These are phyloP conservation scores for Sclerotinia minor DNA, from an alignment of 2,329 filamentous ascomycete species.

Conservation along the genomic window DNA sequence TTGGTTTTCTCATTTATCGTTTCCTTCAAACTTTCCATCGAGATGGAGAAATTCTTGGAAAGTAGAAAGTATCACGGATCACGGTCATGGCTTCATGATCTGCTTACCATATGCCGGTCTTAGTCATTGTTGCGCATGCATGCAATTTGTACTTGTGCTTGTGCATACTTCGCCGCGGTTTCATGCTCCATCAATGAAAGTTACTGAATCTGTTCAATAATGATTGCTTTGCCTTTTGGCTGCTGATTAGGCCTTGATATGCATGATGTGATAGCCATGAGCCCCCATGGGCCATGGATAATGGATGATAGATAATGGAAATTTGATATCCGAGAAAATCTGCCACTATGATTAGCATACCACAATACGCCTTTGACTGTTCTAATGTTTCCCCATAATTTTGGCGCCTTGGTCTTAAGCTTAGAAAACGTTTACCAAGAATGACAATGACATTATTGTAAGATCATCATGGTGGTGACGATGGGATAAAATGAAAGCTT, in stretches of 20 bases:
- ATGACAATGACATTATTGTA: conserved; percentile 1
- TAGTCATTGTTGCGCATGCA: conserved; percentile 19
- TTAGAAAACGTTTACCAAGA: conserved; percentile 20
- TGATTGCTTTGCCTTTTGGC: conserved; percentile 18
- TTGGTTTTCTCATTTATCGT: conserved; percentile 29
- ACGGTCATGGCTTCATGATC: conserved; percentile 19
- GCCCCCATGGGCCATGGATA: background rate
- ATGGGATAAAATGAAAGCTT: conserved; percentile 13
- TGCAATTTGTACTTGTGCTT: conserved; percentile 25
- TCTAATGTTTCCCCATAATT: conserved; percentile 1
- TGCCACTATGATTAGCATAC: conserved; percentile 4
- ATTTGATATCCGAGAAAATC: conserved; percentile 1
- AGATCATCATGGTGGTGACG: conserved; percentile 21
- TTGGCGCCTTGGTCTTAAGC: conserved; percentile 17
- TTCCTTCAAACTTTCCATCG: conserved; percentile 11
- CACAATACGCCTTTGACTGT: background rate
- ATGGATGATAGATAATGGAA: background rate
- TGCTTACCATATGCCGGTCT: conserved; percentile 24
- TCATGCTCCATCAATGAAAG: conserved; percentile 9
- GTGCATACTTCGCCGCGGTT: conserved; percentile 15
- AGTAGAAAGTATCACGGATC: background rate
- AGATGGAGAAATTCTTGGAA: background rate
- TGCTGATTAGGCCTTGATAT: conserved; percentile 21
- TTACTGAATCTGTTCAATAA: conserved; percentile 6
- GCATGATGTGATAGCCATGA: conserved; percentile 19